Evolutionary conservation across 352 stramenopile species (phyloP).

Genomic region (Globisporangium radiosum): DNA sequence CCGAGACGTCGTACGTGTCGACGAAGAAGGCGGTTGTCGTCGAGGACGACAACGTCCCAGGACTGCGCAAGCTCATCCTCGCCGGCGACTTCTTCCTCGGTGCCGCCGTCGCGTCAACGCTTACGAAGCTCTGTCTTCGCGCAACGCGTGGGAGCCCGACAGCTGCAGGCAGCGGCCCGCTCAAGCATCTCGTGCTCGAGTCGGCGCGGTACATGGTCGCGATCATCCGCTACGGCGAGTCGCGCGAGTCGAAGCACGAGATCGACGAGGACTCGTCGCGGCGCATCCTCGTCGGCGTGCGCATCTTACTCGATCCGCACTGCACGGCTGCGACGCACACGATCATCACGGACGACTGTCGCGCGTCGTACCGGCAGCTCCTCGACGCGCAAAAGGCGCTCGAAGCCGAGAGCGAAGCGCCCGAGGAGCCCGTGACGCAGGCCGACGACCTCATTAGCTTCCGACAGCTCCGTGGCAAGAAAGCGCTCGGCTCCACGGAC

Average conservation of each 20-base stretch:
- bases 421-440: slow-evolving; percentile 59
- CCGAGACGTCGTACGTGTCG: slow-evolving; percentile 90
- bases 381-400: slow-evolving; percentile 69
- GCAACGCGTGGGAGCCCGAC: slow-evolving; percentile 53
- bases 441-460: slow-evolving; percentile 98
- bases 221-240: slow-evolving; percentile 66
- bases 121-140: slow-evolving; percentile 97
- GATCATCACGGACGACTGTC: slow-evolving; percentile 82
- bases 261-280: slow-evolving; percentile 94
- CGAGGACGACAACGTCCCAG: slow-evolving; percentile 63
- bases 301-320: slow-evolving; percentile 91
- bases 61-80: slow-evolving; percentile 87
- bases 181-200: slow-evolving; percentile 72
- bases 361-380: slow-evolving; percentile 66
- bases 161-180: slow-evolving; percentile 30
- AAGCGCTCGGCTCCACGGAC: slow-evolving; percentile 89
- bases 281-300: slow-evolving; percentile 93
- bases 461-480: slow-evolving; percentile 92
- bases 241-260: slow-evolving; percentile 72
- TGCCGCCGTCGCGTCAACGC: slow-evolving; percentile 85
- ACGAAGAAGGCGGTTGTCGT: slow-evolving; percentile 28
- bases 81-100: slow-evolving; percentile 97
- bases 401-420: slow-evolving; percentile 50
- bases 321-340: slow-evolving; percentile 51
- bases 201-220: slow-evolving; percentile 69